Base-by-base conservation (phyloP, 192 early-diverging fungal genomes). In the Powellomyces hirtus region DNA sequence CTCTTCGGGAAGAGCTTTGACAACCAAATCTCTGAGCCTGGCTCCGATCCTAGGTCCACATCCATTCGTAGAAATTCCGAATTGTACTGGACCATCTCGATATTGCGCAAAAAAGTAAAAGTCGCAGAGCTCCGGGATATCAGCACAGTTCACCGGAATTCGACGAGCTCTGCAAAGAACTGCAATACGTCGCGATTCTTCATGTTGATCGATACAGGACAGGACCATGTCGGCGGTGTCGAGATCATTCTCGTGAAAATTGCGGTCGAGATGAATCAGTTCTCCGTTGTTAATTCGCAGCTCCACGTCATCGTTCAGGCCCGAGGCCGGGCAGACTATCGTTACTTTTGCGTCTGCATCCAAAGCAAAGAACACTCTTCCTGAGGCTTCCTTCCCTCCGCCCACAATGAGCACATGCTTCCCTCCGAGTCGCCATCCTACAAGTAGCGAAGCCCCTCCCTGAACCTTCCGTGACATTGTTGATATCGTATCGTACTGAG, bases 111-210 rank as follows among this genome's bases (percentile, higher is more conserved):
- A 91, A 76, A 97, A 94, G 77, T 90, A 95, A 77, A 97, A 97
- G 65, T 94, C 92, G 71, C 94, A 97, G 63, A 91, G 70, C 10
- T 89, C 87, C 22, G 94, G 94, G 31, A 95, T 89, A 68, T 95
- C 95, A 0, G 95, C 94, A 22, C 91, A 92, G 68, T 97, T 95
- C 27, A 95, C 92, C 2, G 93, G 94, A 31, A 94, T 93, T n/a
- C 89, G 79, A 33, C 73, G 81, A 38, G 60, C 49, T 37, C 83
- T 76, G 72, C 89, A 89, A 14, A 88, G 66, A 20, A 73, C 38
- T 36, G 86, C 89, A 52, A 95, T 93, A n/a, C 52, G 60, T 8
- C 65, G 27, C 7, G 64, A 65, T 70, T 88, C 89, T 4, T 81
- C 80, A 61, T 82, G 87, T 73, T 92, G 89, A 68, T 89, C 85